Conservation (phyloP, 192 early-diverging fungal genomes). For the Nowakowskiella sp. region DNA sequence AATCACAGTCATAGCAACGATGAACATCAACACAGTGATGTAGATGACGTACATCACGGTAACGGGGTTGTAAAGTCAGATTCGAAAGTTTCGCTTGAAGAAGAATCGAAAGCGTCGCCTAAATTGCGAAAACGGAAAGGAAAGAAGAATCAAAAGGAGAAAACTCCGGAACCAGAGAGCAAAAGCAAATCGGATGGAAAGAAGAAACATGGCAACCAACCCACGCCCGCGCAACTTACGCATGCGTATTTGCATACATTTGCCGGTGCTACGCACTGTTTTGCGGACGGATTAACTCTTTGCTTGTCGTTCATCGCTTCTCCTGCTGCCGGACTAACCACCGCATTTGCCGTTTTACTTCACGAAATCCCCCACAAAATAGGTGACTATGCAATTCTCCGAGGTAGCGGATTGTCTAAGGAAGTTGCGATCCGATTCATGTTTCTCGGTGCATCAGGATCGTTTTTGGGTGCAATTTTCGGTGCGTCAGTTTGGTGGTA, state of each 20-base stretch:
- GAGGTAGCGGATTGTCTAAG: conserved; percentile 71
- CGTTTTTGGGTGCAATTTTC: conserved; percentile 67
- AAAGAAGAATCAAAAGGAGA: conserved; percentile 14
- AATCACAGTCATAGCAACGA: conserved; percentile 29
- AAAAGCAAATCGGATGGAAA: conserved; percentile 30
- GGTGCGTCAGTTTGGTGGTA: conserved; percentile 71
- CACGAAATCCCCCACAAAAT: conserved; percentile 88
- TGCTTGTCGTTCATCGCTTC: conserved; percentile 75
- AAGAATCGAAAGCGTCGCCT: conserved; percentile 4
- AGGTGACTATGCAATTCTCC: conserved; percentile 80
- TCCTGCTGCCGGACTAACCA: conserved; percentile 73
- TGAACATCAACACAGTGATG: conserved; percentile 16
- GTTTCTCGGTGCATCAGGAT: conserved; percentile 73
- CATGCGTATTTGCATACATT: conserved; percentile 71
- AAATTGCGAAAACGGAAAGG: conserved; percentile 6
- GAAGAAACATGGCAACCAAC: conserved; percentile 16
- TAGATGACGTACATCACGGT: conserved; percentile 18
- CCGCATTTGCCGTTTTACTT: conserved; percentile 77
- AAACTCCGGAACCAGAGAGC: conserved; percentile 13
- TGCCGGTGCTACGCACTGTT: conserved; percentile 76
- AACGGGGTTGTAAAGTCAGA: no score
- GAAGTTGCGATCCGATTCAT: conserved; percentile 66
- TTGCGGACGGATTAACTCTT: conserved; percentile 80
- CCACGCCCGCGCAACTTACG: conserved; percentile 50
- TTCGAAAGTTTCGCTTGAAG: conserved; percentile 19